Evolutionary conservation across 345 rosid species (phyloP).

Genomic region (rapeseed (Brassica napus)): Da-Ae NC_063436.1:375501-376000

Average conservation of each 20-base stretch:
- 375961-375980: constrained; percentile 74
- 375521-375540: constrained; percentile 55
- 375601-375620: constrained; percentile 32
- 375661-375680: constrained; percentile 56
- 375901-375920: constrained; percentile 89
- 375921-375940: constrained; percentile 68
- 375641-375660: constrained; percentile 42
- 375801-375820: constrained; percentile 65
- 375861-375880: constrained; percentile 70
- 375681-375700: constrained; percentile 56
- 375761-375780: constrained; percentile 67
- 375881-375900: constrained; percentile 81
- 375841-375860: constrained; percentile 52
- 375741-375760: constrained; percentile 77
- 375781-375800: constrained; percentile 57
- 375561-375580: constrained; percentile 63
- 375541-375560: constrained; percentile 52
- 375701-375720: constrained; percentile 55
- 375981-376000: constrained; percentile 92
- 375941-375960: constrained; percentile 87
- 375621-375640: constrained; percentile 22
- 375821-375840: constrained; percentile 59
- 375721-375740: constrained; percentile 64
- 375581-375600: constrained; percentile 48
- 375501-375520: constrained; percentile 72